Base-by-base conservation (phyloP, 108 stramenopile genomes). In the Skeletonema potamos region DNA sequence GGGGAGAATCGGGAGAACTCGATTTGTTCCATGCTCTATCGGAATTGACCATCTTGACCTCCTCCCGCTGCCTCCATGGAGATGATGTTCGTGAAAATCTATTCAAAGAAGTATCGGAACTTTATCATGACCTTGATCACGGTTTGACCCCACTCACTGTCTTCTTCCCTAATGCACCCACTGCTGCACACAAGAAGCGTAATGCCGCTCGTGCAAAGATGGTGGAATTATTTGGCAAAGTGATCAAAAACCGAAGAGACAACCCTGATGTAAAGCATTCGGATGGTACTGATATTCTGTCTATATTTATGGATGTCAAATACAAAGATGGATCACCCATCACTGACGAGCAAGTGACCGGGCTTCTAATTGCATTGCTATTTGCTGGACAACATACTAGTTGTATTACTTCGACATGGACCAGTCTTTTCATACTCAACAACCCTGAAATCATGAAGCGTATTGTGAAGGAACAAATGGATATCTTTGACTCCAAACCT, bases 321-420 rank as follows among this genome's bases (percentile, higher is more conserved):
- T 99, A 99, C 90, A 98, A 98, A 83, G 98, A 98, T 75, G 98
- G 97, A 51, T 83, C 84, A 17, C 66, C 65, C 27, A 79, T 90
- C 59, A 97, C 96, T 5, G 92, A 97, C 37, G 95, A 97, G 70
- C 90, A 99, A 85, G 91, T 99, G 27, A 97, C 97, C 8, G 99
- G 99, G 17, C 79, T 99, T 33, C 66, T 99, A 44, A 98, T 99
- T 85, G 99, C 99, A 6, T 70, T 99, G 26, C 85, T 99, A 65
- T 99, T 99, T 82, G 99, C 99, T 12, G 99, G 99, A 51, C 99
- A 99, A 84, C 99, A 99, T 83, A 99, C 99, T 15, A 94, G 92
- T 26, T 96, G 95, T 69, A 97, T 98, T 69, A 97, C 97, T 20
- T 90, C 92, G 62, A 98, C 98, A 11, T 99, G 99, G 99, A 97